These are phyloP conservation scores for Emericellopsis terricola DNA, from an alignment of 495 filamentous ascomycete species.

Conservation along the genomic window DNA sequence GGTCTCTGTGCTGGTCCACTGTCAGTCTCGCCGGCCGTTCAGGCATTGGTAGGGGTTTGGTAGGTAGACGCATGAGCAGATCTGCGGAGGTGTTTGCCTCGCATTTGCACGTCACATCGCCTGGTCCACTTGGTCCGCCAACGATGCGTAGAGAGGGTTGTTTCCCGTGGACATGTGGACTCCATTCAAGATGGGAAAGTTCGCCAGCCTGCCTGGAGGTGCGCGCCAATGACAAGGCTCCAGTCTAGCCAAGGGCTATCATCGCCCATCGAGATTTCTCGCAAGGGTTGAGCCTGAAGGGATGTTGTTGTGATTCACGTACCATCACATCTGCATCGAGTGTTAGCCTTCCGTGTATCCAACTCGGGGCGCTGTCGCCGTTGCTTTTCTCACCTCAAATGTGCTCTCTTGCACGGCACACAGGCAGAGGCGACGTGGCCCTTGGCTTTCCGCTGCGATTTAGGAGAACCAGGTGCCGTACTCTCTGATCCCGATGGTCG, in stretches of 20 bases:
- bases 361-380: slow-evolving; percentile 7
- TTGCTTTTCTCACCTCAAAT: slow-evolving; percentile 39
- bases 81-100: neutral
- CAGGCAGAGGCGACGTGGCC: slow-evolving; percentile 94
- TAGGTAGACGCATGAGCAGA: neutral
- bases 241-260: neutral
- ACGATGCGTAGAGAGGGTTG: neutral
- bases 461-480: slow-evolving; percentile 28
- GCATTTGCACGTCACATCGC: neutral
- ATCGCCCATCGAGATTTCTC: neutral
- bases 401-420: slow-evolving; percentile 92
- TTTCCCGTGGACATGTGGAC: too few relatives aligned
- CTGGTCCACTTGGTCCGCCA: neutral
- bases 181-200: too few relatives aligned
- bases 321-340: slow-evolving; percentile 27
- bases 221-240: too few relatives aligned
- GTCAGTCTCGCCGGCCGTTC: neutral
- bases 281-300: neutral
- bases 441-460: slow-evolving; percentile 69
- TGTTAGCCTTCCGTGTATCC: slow-evolving; percentile 1
- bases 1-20: slow-evolving; percentile 34
- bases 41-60: slow-evolving; percentile 8
- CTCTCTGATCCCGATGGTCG: slow-evolving; percentile 17
- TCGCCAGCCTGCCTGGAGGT: too few relatives aligned
- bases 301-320: slow-evolving; percentile 12